These are phyloP conservation scores for Colletotrichum musicola DNA, from an alignment of 2,329 filamentous ascomycete genomes.

Conservation along the genomic window DNA sequence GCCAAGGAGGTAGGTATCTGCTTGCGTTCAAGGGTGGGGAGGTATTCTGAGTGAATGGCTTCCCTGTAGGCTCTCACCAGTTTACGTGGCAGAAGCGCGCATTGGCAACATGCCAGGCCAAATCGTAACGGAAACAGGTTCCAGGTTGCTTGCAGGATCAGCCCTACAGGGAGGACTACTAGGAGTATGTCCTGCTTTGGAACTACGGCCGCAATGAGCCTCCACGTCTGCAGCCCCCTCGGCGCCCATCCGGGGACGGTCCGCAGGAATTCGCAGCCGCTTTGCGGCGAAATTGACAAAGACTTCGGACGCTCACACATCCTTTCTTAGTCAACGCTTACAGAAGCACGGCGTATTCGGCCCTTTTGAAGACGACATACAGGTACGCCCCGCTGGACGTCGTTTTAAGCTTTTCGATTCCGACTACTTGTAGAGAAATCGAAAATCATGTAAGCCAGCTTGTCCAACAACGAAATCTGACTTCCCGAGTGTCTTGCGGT, in stretches of 20 bases:
- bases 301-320: too few species aligned
- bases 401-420: slow-evolving; percentile 15
- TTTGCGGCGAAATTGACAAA: background rate
- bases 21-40: too few species aligned
- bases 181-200: background rate
- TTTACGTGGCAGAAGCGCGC: too few species aligned
- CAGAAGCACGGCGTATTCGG: background rate
- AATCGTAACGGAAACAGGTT: too few species aligned
- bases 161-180: background rate
- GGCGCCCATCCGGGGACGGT: background rate
- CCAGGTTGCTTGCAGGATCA: background rate
- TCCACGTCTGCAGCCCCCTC: background rate
- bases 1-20: too few species aligned
- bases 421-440: background rate
- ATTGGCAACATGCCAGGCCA: too few species aligned
- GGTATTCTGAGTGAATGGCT: too few species aligned
- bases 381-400: background rate
- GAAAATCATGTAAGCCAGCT: too few species aligned
- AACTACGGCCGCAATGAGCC: background rate
- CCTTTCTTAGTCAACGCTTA: slow-evolving; percentile 20
- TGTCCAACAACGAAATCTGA: too few species aligned
- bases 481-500: too few species aligned
- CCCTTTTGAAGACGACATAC: background rate
- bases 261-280: background rate
- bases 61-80: too few species aligned